Percentiles rank a stretch among this genome's conserved stretches.
These are phyloP conservation scores for Colletotrichum musae DNA, from an alignment of 2,329 filamentous ascomycete species.

Conservation along the genomic window DNA sequence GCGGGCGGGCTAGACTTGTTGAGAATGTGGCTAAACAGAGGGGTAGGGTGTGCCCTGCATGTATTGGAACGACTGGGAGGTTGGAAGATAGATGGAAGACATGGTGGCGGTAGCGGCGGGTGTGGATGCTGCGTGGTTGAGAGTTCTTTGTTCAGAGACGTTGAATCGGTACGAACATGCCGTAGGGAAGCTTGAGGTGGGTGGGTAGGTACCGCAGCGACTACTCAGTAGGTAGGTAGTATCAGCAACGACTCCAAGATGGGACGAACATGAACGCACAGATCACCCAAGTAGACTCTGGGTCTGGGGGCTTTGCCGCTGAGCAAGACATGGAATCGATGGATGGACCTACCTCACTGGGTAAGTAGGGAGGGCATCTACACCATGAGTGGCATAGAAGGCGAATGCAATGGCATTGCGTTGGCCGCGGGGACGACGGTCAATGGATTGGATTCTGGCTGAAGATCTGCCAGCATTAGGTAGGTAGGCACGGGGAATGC, in stretches of 20 bases:
- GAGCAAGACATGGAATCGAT: no score
- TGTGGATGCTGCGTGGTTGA: background rate
- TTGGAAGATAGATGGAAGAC: background rate
- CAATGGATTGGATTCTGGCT: no score
- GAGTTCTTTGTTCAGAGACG: background rate
- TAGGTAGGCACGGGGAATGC: no score
- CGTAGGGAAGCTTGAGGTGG: background rate
- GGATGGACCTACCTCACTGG: no score
- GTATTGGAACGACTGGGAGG: background rate
- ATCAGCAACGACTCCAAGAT: background rate
- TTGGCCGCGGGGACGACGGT: no score
- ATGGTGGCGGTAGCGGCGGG: background rate
- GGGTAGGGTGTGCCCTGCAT: background rate
- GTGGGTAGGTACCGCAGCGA: background rate
- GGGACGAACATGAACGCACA: conserved; percentile 18
- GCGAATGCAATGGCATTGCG: no score
- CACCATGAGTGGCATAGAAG: no score
- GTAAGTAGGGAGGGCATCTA: no score
- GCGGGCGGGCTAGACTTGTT: conserved; percentile 8
- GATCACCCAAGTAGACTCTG: background rate
- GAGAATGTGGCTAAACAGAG: conserved; percentile 1
- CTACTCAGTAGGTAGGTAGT: background rate
- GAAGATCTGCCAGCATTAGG: no score
- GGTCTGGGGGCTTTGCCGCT: no score
- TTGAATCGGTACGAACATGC: background rate